phyloP scores from a whole-genome alignment of 805 yeast species.

The Lachancea thermotolerans region DNA sequence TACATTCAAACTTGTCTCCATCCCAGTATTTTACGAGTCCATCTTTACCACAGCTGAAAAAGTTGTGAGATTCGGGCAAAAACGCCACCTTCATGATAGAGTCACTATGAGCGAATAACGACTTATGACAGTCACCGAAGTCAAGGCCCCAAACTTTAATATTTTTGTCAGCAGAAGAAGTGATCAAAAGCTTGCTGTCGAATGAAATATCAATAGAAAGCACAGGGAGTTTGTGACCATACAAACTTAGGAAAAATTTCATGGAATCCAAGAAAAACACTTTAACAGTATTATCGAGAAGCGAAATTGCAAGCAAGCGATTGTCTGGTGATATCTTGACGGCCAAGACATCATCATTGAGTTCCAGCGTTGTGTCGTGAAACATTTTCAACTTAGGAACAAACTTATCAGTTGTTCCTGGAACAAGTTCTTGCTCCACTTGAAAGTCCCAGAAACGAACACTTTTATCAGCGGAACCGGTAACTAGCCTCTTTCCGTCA shows the following conservation, averaged over 20 bases:
- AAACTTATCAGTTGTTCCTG: slow-evolving; percentile 52
- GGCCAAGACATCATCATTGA: slow-evolving; percentile 77
- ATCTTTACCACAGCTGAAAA: slow-evolving; percentile 87
- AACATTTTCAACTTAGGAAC: slow-evolving; percentile 51
- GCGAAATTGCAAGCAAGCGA: slow-evolving; percentile 70
- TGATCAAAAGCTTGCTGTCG: slow-evolving; percentile 81
- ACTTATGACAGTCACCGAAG: slow-evolving; percentile 97
- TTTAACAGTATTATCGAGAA: slow-evolving; percentile 91
- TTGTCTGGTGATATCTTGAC: slow-evolving; percentile 77
- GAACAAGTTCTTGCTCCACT: slow-evolving; percentile 58
- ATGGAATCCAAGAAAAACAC: slow-evolving; percentile 82
- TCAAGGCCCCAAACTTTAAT: slow-evolving; percentile 98
- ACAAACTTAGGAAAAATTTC: slow-evolving; percentile 80
- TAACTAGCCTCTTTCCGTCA: slow-evolving; percentile 77
- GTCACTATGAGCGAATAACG: slow-evolving; percentile 95
- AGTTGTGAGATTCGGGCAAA: slow-evolving; percentile 78
- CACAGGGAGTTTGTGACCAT: slow-evolving; percentile 96
- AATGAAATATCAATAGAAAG: slow-evolving; percentile 82
- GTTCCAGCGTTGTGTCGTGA: slow-evolving; percentile 76
- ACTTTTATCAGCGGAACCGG: slow-evolving; percentile 91
- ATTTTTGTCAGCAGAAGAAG: slow-evolving; percentile 96
- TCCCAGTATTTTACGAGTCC: slow-evolving; percentile 94
- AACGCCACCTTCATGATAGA: slow-evolving; percentile 85
- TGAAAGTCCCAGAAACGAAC: slow-evolving; percentile 86
- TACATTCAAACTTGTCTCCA: slow-evolving; percentile 91